phyloP scores from a whole-genome alignment of 208 protist species.

The Leishmania aethiopica region DNA sequence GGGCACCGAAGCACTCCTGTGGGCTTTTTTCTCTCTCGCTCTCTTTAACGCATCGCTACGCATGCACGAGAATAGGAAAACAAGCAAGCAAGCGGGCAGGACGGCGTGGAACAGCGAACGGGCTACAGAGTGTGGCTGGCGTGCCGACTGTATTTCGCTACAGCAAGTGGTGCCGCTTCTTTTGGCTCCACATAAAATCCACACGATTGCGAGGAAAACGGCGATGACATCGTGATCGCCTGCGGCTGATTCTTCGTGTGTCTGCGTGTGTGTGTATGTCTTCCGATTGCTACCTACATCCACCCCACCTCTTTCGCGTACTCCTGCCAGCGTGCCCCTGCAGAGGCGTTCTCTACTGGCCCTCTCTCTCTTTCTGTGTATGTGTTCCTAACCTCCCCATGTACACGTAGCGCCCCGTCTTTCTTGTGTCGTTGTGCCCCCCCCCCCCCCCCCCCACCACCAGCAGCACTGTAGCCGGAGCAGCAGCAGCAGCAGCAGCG shows the following conservation, averaged over 20 bases:
- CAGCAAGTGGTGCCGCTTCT: neutral
- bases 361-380: neutral
- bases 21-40: neutral
- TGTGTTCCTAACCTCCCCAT: neutral
- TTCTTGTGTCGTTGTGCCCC: neutral
- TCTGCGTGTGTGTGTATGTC: neutral
- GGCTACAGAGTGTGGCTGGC: neutral
- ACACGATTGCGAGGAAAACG: neutral
- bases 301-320: neutral
- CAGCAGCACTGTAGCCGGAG: neutral
- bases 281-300: neutral
- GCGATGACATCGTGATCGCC: neutral
- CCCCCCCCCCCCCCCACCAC: neutral
- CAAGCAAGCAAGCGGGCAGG: neutral
- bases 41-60: neutral
- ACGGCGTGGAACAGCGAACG: neutral
- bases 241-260: neutral
- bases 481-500: neutral
- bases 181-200: neutral
- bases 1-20: neutral
- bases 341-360: neutral
- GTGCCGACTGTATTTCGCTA: neutral
- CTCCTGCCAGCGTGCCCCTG: neutral
- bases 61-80: neutral
- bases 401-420: neutral